Evolutionary conservation across 108 stramenopile species (phyloP), one percentile per base, ranked within the genome.

Genomic region (Schizochytrium sp.): DNA sequence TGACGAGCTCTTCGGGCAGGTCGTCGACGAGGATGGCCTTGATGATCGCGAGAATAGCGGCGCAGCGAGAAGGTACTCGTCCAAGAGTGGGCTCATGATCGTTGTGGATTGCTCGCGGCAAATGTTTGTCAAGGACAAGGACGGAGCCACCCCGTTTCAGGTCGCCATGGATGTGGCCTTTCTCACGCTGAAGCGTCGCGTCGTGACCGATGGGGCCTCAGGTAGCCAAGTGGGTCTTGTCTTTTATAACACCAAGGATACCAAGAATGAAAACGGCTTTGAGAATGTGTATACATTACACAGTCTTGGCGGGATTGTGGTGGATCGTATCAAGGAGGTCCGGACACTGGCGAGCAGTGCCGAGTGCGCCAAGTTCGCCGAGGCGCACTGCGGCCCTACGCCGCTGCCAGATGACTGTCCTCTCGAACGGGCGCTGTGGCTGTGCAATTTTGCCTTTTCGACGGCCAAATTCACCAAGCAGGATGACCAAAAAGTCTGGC

Each of bases 401-500:
- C 76, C 76, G 45, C 51, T 53, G 76, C 45, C 48, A 12, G 76
- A 53, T 53, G 76, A 83, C 76, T 53, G 76, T 23, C 76, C 76
- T 55, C 76, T 83, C 16, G 76, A 83, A 12, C 19, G 76, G 3
- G 76, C 76, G n/a, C 51, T 83, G 18, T 83, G 76, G 76, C 51
- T 83, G 4, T 28, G 76, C 51, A 83, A 83, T 45, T 83, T 83
- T 34, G 45, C 48, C 6, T 83, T 83, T 23, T 83, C 76, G 12
- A 45, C 43, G n/a, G 76, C 76, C 25, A 47, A 53, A 12, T 53
- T 83, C 76, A 53, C 45, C n/a, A 23, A 21, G 19, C 76, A 34
- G 48, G 76, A 83, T 23, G 76, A 83, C 25, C 76, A 83, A 23
- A 83, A 83, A 53, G 48, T 83, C 28, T 83, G 76, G 76, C 76